Evolutionary conservation across 2,329 filamentous ascomycete genomes (phyloP).

Genomic region (Pseudogymnoascus sp.): DNA sequence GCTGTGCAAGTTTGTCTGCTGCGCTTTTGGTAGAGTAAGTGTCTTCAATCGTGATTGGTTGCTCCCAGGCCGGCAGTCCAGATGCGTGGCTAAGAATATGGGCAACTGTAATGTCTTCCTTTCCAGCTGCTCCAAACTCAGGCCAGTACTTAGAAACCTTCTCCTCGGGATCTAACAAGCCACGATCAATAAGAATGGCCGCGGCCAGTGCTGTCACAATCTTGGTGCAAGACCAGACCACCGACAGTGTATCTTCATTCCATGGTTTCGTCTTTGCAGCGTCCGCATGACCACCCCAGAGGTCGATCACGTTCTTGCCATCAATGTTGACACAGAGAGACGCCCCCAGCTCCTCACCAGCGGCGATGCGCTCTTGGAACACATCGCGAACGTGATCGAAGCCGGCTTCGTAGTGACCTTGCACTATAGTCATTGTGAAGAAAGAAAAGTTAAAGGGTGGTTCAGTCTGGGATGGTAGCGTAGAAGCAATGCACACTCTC

Average conservation of each 20-base stretch:
- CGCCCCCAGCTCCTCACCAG: slow-evolving; percentile 38
- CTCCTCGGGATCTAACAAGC: slow-evolving; percentile 22
- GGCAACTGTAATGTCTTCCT: too few relatives aligned
- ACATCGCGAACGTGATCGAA: slow-evolving; percentile 32
- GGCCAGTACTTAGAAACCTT: too few relatives aligned
- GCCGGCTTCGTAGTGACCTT: slow-evolving; percentile 32
- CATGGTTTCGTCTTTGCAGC: slow-evolving; percentile 28
- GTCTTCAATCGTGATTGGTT: too few relatives aligned
- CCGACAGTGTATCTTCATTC: slow-evolving; percentile 31
- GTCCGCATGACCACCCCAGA: slow-evolving; percentile 38
- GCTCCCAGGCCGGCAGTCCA: too few relatives aligned
- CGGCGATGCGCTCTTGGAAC: slow-evolving; percentile 31
- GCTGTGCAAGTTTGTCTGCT: too few relatives aligned
- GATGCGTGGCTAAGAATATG: too few relatives aligned
- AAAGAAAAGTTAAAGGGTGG: too few relatives aligned
- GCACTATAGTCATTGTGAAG: slow-evolving; percentile 19
- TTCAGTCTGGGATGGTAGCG: too few relatives aligned
- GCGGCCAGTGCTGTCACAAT: slow-evolving; percentile 31
- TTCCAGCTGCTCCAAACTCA: too few relatives aligned
- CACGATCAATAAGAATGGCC: slow-evolving; percentile 35
- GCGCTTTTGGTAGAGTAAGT: too few relatives aligned
- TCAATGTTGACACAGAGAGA: slow-evolving; percentile 36
- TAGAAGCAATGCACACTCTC: too few relatives aligned
- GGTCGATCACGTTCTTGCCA: slow-evolving; percentile 36
- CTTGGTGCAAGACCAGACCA: slow-evolving; percentile 37